Conservation (phyloP, 257 asterid species). For the Ophiorrhiza pumila region DNA sequence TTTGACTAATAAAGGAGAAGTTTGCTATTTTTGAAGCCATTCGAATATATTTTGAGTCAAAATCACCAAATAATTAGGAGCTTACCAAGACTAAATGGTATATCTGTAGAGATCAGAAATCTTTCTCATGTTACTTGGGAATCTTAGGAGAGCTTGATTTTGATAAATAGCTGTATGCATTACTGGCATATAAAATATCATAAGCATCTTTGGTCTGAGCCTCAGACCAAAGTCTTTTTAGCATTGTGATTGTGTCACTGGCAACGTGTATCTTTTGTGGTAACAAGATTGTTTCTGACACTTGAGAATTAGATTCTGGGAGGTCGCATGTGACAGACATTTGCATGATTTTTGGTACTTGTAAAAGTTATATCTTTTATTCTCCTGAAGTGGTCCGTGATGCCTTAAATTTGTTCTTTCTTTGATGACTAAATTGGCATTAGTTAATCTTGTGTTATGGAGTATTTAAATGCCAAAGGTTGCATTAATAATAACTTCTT, state of each 20-base stretch:
- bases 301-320: conserved; percentile 16
- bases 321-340: neutral
- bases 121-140: neutral
- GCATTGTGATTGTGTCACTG: conserved; percentile 3
- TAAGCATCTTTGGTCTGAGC: conserved; percentile 16
- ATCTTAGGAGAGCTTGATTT: neutral
- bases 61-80: neutral
- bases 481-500: neutral
- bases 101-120: neutral
- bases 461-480: conserved; percentile 6
- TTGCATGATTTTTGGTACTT: conserved; percentile 1
- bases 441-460: neutral
- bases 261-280: conserved; percentile 13
- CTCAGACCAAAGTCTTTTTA: conserved; percentile 8
- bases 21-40: neutral
- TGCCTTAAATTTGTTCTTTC: conserved; percentile 5
- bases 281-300: neutral
- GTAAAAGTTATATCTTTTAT: conserved; percentile 1
- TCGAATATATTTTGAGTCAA: neutral
- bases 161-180: neutral
- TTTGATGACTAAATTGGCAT: neutral
- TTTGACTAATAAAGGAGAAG: neutral
- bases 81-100: neutral
- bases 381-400: conserved; percentile 16
- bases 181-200: neutral